Evolutionary conservation across 768 basidiomycete genomes (phyloP).

Genomic region (Phylloporus scabripes): DNA sequence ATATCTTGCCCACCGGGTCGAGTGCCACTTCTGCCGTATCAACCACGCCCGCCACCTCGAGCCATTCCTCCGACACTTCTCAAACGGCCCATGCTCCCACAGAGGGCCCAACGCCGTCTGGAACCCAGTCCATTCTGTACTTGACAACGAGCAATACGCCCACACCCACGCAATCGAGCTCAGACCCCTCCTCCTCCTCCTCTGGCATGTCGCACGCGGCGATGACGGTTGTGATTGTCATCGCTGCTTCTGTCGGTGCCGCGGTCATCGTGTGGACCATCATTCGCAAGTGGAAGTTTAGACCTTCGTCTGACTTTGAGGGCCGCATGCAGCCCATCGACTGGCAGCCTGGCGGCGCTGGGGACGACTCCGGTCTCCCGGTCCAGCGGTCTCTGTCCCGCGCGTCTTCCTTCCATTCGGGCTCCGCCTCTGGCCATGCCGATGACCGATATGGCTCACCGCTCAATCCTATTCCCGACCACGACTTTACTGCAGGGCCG

Average conservation of each 20-base stretch:
- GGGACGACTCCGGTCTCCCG: constrained; percentile 42
- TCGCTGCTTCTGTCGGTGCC: constrained; percentile 64
- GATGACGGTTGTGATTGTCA: constrained; percentile 59
- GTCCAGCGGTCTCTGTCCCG: constrained; percentile 46
- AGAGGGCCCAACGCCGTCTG: constrained; percentile 44
- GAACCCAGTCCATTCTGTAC: constrained; percentile 51
- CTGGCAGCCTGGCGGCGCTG: constrained; percentile 64
- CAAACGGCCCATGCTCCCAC: constrained; percentile 26
- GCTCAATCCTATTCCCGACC: constrained; percentile 53
- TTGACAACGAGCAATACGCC: constrained; percentile 16
- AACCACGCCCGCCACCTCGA: constrained; percentile 12
- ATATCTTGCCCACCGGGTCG: constrained; percentile 12
- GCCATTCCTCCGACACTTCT: constrained; percentile 11
- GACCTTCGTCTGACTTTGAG: constrained; percentile 73
- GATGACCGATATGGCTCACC: constrained; percentile 25
- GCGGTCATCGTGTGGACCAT: constrained; percentile 78
- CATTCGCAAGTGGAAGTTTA: constrained; percentile 90
- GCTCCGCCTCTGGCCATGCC: constrained; percentile 33
- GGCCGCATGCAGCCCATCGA: constrained; percentile 83
- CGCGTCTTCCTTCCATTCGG: constrained; percentile 68
- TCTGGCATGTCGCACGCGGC: constrained; percentile 41
- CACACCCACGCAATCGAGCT: constrained; percentile 19
- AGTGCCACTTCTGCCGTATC: constrained; percentile 17
- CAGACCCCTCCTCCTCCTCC: constrained; percentile 10
- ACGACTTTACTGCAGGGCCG: constrained; percentile 71